Evolutionary conservation across 2,329 filamentous ascomycete genomes (phyloP), one percentile per base, ranked within the genome.

Genomic region (Diaporthe longicolla): DNA sequence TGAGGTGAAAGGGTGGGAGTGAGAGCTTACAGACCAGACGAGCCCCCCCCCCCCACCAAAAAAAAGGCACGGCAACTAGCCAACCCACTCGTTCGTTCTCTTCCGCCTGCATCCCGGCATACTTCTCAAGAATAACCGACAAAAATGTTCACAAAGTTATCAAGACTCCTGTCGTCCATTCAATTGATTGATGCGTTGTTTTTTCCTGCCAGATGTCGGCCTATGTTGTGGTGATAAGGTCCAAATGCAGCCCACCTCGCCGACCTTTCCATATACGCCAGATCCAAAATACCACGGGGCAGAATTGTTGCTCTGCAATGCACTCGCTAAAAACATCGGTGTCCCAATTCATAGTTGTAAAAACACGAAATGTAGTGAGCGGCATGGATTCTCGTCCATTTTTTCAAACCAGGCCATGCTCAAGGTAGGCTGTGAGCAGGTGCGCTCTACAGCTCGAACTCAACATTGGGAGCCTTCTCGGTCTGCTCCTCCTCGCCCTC

Each of bases 401-500:
- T 26, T 26, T 19, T n/a, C 13, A 11, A 6, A 4, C 35, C 32
- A 5, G 4, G 37, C 9, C 26, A n/a, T 24, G 45, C 45, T 66
- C 13, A 6, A 10, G 21, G 26, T 5, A 6, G 1, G 48, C 35
- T 8, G 35, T 37, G 35, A 37, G 10, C 8, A 37, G 10, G 10
- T 8, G 35, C 35, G 37, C 37, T 40, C 37, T 73, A 75, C 11
- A 75, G 48, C 66, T 75, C 73, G 17, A 59, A 3, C 65, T 75
- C 73, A 37, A 17, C 15, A 7, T 37, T 43, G 11, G 10, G 0
- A 15, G 35, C 24, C 50, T 69, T 48, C 7, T 71, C 54, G 11
- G 65, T 57, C 35, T 73, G 40, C 50, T 72, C 59, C 8, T 76
- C 75, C 19, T 78, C 77, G n/a, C 80, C 78, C 5, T 83, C 83